Percentiles rank a stretch among this genome's conserved stretches.
These are phyloP conservation scores for Russula olivacea DNA, from an alignment of 768 basidiomycete species.

Conservation along the genomic window DNA sequence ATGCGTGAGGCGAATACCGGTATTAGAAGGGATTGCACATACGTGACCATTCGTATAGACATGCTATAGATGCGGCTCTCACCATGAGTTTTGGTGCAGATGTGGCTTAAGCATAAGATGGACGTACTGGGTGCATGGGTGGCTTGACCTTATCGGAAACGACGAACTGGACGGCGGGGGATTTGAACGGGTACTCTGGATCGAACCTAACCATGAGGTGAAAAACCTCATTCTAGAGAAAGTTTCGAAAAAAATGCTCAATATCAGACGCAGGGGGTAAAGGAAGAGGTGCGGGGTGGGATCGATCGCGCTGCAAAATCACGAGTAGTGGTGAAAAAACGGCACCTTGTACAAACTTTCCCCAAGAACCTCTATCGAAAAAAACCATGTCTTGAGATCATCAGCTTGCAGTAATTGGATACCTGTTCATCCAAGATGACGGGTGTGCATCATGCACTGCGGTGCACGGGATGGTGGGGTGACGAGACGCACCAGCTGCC, in stretches of 20 bases:
- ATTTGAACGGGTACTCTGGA: slow-evolving; percentile 74
- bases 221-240: slow-evolving; percentile 63
- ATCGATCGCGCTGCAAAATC: not conserved
- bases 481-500: slow-evolving; percentile 16
- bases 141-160: slow-evolving; percentile 55
- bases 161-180: slow-evolving; percentile 84
- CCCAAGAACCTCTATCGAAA: slow-evolving; percentile 79
- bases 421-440: slow-evolving; percentile 38
- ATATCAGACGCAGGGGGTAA: not conserved
- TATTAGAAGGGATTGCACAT: slow-evolving; percentile 26
- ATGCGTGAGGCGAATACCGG: slow-evolving; percentile 15
- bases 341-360: slow-evolving; percentile 69
- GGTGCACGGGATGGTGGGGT: not conserved
- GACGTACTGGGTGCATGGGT: slow-evolving; percentile 74
- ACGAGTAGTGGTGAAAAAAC: not conserved
- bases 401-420: slow-evolving; percentile 70
- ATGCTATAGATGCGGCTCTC: slow-evolving; percentile 44
- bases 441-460: not conserved
- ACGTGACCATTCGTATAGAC: slow-evolving; percentile 88
- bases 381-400: slow-evolving; percentile 70
- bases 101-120: not conserved
- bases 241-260: not conserved
- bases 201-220: slow-evolving; percentile 81
- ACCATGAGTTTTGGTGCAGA: slow-evolving; percentile 1
- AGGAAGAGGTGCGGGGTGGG: not conserved